Evolutionary conservation across 176 grass and related monocot species (phyloP).

Genomic region (Ampelocalamus luodianensis): DNA sequence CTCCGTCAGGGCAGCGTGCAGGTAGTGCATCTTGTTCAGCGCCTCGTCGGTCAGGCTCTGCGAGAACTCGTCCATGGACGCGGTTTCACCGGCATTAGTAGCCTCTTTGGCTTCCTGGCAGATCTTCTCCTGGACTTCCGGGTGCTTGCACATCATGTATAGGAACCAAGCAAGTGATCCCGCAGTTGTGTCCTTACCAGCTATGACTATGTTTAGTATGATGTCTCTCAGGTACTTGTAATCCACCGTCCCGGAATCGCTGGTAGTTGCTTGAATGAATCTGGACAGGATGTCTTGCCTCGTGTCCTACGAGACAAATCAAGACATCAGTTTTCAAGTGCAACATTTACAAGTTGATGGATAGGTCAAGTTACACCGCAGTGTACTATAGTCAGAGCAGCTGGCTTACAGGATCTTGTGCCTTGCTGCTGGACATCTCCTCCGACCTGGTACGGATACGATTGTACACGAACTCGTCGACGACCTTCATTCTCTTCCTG

Average conservation of each 20-base stretch:
- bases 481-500: constrained; percentile 40
- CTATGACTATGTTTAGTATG: constrained; percentile 65
- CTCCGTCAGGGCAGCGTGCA: constrained; percentile 64
- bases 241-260: constrained; percentile 41
- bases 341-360: neutral
- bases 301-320: neutral
- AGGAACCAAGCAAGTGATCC: constrained; percentile 65
- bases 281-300: constrained; percentile 59
- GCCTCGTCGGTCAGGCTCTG: constrained; percentile 58
- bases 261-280: constrained; percentile 38
- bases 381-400: neutral
- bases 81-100: neutral
- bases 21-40: constrained; percentile 73
- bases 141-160: constrained; percentile 70
- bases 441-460: constrained; percentile 29
- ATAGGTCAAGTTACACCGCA: too few species aligned
- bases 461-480: constrained; percentile 64
- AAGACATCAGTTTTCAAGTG: neutral
- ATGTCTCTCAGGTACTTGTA: constrained; percentile 45
- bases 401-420: constrained; percentile 25
- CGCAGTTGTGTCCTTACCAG: constrained; percentile 68
- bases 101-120: constrained; percentile 42
- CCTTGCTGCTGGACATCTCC: constrained; percentile 23
- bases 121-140: constrained; percentile 58
- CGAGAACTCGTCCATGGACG: constrained; percentile 48